phyloP scores from a whole-genome alignment of 257 asterid genomes.

The Anisodus tanguticus region DNA sequence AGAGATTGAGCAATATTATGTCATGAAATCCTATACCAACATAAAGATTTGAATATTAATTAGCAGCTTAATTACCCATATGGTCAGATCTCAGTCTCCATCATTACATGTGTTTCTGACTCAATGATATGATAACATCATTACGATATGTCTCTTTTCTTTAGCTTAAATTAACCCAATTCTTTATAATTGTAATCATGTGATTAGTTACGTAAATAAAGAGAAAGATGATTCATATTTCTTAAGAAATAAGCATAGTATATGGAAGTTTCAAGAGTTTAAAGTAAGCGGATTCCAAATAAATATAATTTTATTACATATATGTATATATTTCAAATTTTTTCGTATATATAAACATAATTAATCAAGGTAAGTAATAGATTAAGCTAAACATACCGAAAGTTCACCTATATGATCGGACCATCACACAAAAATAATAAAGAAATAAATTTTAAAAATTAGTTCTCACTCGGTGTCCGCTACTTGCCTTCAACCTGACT shows the following conservation, averaged over 20 bases:
- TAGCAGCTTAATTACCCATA: background rate
- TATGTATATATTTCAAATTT: too few species aligned
- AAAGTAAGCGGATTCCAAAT: background rate
- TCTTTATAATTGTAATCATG: background rate
- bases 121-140: constrained; percentile 27
- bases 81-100: constrained; percentile 18
- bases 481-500: too few species aligned
- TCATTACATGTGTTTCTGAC: constrained; percentile 29
- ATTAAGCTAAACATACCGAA: too few species aligned
- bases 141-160: background rate
- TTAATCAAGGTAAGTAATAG: too few species aligned
- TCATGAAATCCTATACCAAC: background rate
- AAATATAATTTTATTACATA: too few species aligned
- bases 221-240: background rate
- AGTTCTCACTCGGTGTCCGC: too few species aligned
- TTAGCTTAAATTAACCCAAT: background rate
- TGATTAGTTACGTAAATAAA: constrained; percentile 19
- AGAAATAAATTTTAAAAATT: too few species aligned
- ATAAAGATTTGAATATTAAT: background rate
- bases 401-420: too few species aligned
- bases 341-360: too few species aligned
- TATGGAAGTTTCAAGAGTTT: background rate
- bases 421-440: too few species aligned
- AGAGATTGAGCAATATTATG: background rate
- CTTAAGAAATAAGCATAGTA: constrained; percentile 22